Evolutionary conservation across 495 filamentous ascomycete species (phyloP), one percentile per base, ranked within the genome.

Genomic region (Mytilinidion resinicola): DNA sequence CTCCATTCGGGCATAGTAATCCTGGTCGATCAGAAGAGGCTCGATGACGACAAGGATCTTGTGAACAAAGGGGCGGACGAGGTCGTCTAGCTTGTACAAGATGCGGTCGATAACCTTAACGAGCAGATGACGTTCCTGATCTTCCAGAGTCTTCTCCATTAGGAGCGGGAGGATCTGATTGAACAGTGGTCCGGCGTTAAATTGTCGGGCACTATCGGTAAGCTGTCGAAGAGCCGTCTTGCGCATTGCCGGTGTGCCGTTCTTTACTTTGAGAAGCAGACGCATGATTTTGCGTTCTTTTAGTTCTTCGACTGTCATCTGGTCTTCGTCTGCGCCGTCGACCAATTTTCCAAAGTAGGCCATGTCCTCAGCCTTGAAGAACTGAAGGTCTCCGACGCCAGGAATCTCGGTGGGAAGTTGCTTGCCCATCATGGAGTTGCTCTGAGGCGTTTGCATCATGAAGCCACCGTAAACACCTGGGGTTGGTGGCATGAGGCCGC

Each of bases 351-450:
- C 92, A 65, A 99, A 99, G 75, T 99, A 99, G 33, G 87, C 84
- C 95, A 96, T 97, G 77, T 99, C 95, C 74, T 96, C 93, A 9
- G 90, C 83, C 74, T 99, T 99, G 81, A 97, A 97, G 73, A 97
- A 99, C 61, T 96, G 91, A 41, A 99, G 77, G 69, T 99, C 95
- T 53, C 95, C 95, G 43, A 99, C 91, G 30, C 95, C 95, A 17
- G 95, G 91, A 56, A 99, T 96, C 71, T 96, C 93, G 4, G 91
- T 96, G 9, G 95, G 95, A 59, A 97, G 83, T 66, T 91, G 87
- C 73, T 96, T 96, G 57, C 92, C 90, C 65, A 91, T 80, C 33
- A 87, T 17, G 61, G 86, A 81, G 54, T 82, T 82, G 66, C 82
- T 91, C 60, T 92, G 90, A 1, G 91, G 87, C 65, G 97, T 91